These are phyloP conservation scores for Fusarium armeniacum DNA, from an alignment of 2,329 filamentous ascomycete species.

Conservation along the genomic window DNA sequence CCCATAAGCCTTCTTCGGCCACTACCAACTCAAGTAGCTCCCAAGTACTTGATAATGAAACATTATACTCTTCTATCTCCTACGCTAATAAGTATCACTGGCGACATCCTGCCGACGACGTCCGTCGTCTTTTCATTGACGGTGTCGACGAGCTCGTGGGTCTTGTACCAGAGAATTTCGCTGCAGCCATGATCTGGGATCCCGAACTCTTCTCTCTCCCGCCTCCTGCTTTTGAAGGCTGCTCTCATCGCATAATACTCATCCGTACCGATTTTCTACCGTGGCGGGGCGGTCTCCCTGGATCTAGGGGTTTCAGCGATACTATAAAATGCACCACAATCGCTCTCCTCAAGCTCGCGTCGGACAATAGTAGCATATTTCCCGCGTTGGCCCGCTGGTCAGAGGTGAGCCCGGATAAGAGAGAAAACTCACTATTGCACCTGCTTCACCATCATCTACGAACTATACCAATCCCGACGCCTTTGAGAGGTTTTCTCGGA, in stretches of 20 bases:
- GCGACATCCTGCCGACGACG: background rate
- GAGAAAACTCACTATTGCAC: slow-evolving; percentile 52
- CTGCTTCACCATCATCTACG: slow-evolving; percentile 31
- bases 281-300: background rate
- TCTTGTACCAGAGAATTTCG: slow-evolving; percentile 33
- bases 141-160: slow-evolving; percentile 43
- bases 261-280: background rate
- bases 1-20: background rate
- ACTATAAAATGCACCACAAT: background rate
- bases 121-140: slow-evolving; percentile 40
- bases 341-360: slow-evolving; percentile 34
- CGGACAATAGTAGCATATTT: slow-evolving; percentile 43
- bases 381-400: slow-evolving; percentile 50
- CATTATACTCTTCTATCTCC: slow-evolving; percentile 36
- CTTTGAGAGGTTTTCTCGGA: slow-evolving; percentile 55
- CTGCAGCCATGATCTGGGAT: background rate
- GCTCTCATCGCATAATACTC: slow-evolving; percentile 24
- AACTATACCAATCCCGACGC: slow-evolving; percentile 51
- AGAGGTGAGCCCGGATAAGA: slow-evolving; percentile 25
- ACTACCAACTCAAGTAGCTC: background rate
- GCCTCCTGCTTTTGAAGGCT: background rate
- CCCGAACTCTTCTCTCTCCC: background rate
- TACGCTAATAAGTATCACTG: slow-evolving; percentile 43
- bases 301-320: background rate
- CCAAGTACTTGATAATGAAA: too few relatives aligned